Percentiles rank a stretch among this genome's conserved stretches.
phyloP scores from a whole-genome alignment of 371 early-diverging fungal species.

The Nematocida parisii region DNA sequence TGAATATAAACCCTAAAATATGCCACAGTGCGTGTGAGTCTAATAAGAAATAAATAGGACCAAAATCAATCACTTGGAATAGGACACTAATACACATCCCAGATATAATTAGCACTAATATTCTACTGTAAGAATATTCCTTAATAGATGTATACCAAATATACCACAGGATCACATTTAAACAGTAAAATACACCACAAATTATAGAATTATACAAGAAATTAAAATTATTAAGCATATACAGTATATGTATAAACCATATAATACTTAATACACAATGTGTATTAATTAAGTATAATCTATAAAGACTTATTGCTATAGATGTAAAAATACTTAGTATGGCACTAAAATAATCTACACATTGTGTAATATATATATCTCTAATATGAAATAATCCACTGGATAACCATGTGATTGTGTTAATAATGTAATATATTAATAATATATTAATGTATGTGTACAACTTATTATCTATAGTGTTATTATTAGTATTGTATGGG shows the following conservation, averaged over 20 bases:
- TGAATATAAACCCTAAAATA: conserved; percentile 28
- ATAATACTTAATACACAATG: neutral
- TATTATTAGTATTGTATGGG: too few species aligned
- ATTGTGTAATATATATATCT: conserved; percentile 48
- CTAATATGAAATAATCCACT: conserved; percentile 39
- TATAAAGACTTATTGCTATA: too few species aligned
- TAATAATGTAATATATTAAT: neutral
- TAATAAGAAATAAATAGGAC: conserved; percentile 40
- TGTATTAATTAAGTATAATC: neutral
- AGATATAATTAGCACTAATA: conserved; percentile 8
- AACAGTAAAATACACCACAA: neutral
- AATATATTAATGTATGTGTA: neutral
- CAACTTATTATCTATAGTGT: neutral
- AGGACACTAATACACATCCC: conserved; percentile 1
- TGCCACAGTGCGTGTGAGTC: conserved; percentile 56
- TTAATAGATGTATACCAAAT: neutral
- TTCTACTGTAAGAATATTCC: conserved; percentile 6
- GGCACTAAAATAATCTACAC: conserved; percentile 45
- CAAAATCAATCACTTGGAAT: conserved; percentile 53
- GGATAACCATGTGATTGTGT: conserved; percentile 8
- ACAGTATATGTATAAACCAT: neutral
- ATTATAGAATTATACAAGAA: conserved; percentile 42
- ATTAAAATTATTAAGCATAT: conserved; percentile 35
- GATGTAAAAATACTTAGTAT: conserved; percentile 25
- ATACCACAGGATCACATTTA: conserved; percentile 10